Evolutionary conservation across 371 early-diverging fungal species (phyloP).

Genomic region (Fennellomyces sp.): DNA sequence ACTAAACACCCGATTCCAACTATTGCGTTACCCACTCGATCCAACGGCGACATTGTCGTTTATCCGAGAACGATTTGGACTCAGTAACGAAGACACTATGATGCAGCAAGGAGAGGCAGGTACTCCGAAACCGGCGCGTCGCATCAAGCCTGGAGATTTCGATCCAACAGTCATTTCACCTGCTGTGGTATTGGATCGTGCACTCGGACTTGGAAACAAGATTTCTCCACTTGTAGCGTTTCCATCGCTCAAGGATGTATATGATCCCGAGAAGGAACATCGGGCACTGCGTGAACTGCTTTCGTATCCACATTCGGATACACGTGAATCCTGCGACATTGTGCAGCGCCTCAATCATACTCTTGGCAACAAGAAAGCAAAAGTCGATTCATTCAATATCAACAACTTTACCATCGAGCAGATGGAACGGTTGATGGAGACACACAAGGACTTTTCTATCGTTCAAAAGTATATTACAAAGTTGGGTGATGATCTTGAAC

Average conservation of each 20-base stretch:
- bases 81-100: not conserved
- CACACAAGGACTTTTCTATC: not conserved
- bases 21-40: constrained; percentile 36
- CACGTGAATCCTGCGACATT: not conserved
- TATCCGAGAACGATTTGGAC: constrained; percentile 19
- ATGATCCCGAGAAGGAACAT: not conserved
- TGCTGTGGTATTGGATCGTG: not conserved
- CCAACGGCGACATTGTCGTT: constrained; percentile 18
- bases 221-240: not conserved
- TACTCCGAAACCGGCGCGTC: not conserved
- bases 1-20: constrained; percentile 34
- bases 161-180: not conserved
- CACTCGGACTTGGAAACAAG: not conserved
- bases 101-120: not conserved
- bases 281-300: not conserved
- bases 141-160: not conserved
- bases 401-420: constrained; percentile 11
- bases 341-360: not conserved
- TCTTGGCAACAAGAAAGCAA: not conserved
- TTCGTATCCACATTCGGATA: not conserved
- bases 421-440: not conserved
- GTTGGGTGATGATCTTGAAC: constrained; percentile 19
- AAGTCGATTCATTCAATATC: not conserved
- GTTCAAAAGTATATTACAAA: not conserved
- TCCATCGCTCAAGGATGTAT: not conserved